These are phyloP conservation scores for Anacardium occidentale DNA, from an alignment of 345 rosid genomes.

Conservation along the genomic window DNA sequence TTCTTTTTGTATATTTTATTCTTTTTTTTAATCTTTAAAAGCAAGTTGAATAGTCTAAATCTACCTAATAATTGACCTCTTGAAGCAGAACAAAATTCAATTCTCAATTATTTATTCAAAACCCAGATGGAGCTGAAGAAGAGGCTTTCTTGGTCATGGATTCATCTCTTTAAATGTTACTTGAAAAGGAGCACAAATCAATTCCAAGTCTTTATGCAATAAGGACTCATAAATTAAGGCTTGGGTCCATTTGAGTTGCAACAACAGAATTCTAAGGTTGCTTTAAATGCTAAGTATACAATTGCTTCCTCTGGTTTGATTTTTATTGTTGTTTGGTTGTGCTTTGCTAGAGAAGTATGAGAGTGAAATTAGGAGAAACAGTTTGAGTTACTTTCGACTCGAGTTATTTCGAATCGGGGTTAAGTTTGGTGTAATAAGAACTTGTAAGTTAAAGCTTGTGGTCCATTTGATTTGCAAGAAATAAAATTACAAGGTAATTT, in stretches of 20 bases:
- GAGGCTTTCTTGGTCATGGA: not conserved
- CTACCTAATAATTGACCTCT: conserved; percentile 28
- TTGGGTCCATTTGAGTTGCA: not conserved
- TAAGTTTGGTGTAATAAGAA: too few species aligned
- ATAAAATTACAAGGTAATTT: not conserved
- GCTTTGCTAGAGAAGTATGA: too few species aligned
- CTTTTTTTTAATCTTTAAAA: not conserved
- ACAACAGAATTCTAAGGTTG: not conserved
- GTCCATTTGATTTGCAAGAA: not conserved
- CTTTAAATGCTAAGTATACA: not conserved
- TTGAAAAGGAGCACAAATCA: not conserved
- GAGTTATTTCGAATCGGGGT: too few species aligned
- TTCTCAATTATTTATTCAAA: not conserved
- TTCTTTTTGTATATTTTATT: not conserved
- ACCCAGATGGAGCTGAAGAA: too few species aligned
- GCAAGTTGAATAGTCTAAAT: conserved; percentile 22
- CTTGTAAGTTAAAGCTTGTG: too few species aligned
- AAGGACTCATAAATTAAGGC: too few species aligned
- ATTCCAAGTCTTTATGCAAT: too few species aligned
- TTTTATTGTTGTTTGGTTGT: too few species aligned
- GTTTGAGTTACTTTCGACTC: too few species aligned
- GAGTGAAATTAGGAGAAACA: too few species aligned
- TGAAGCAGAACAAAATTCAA: not conserved
- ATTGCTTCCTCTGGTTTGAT: not conserved
- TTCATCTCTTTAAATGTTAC: not conserved